These are phyloP conservation scores for Solanum hybrid DNA, from an alignment of 305 asterid genomes.

Conservation along the genomic window DNA sequence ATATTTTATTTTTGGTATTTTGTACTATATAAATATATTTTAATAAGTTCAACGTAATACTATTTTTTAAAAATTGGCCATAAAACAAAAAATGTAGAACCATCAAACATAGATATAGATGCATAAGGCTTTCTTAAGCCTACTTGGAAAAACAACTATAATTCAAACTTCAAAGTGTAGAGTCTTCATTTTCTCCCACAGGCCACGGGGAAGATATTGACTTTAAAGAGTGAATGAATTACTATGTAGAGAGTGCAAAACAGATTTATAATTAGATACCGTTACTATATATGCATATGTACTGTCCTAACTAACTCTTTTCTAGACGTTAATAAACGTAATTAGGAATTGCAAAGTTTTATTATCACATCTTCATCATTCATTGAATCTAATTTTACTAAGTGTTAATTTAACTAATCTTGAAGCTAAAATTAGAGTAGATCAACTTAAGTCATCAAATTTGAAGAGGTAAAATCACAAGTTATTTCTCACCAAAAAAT, in stretches of 20 bases:
- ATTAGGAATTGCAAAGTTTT: background rate
- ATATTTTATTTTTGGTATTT: no score
- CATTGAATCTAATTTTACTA: background rate
- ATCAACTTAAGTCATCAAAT: background rate
- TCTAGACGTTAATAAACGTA: background rate
- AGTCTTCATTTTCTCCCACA: background rate
- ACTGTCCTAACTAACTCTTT: background rate
- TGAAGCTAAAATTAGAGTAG: background rate
- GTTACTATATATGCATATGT: background rate
- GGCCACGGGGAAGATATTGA: background rate
- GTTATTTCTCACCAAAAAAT: no score
- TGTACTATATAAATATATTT: no score
- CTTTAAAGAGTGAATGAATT: background rate
- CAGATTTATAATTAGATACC: background rate
- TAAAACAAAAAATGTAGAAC: no score
- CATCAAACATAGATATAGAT: background rate
- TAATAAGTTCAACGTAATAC: no score
- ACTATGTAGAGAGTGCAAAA: background rate
- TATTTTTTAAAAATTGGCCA: no score
- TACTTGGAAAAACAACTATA: background rate
- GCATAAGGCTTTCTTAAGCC: background rate
- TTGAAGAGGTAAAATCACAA: background rate
- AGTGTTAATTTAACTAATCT: background rate
- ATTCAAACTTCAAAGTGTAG: background rate
- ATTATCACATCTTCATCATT: background rate